Evolutionary conservation across 805 yeast genomes (phyloP).

Genomic region (Saccharomyces kudriavzevii): DNA sequence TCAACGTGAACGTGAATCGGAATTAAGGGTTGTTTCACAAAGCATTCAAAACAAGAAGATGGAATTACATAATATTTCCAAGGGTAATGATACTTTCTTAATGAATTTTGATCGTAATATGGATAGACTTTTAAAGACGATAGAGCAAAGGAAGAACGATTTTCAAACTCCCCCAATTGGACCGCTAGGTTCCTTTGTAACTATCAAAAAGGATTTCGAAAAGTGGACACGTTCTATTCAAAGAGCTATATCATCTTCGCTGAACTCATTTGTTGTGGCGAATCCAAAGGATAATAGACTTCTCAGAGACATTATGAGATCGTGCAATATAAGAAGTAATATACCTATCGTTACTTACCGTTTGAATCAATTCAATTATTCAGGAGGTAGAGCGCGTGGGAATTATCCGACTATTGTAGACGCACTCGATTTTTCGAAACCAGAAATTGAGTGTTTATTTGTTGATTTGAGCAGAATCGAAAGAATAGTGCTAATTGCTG

Average conservation of each 20-base stretch:
- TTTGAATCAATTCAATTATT: slow-evolving; percentile 39
- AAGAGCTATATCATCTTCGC: slow-evolving; percentile 38
- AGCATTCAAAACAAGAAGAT: slow-evolving; percentile 10
- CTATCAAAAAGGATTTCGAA: slow-evolving; percentile 45
- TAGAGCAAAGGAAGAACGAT: slow-evolving; percentile 28
- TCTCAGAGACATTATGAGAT: slow-evolving; percentile 32
- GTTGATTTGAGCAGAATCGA: slow-evolving; percentile 61
- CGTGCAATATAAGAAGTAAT: slow-evolving; percentile 30
- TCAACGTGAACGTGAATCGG: slow-evolving; percentile 7
- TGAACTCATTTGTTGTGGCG: slow-evolving; percentile 62
- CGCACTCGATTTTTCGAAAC: slow-evolving; percentile 47
- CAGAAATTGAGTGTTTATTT: slow-evolving; percentile 48
- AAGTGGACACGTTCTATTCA: slow-evolving; percentile 59
- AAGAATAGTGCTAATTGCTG: slow-evolving; percentile 43
- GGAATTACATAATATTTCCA: slow-evolving; percentile 23
- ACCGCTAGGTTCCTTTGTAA: slow-evolving; percentile 62
- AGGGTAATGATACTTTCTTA: slow-evolving; percentile 27
- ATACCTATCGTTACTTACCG: slow-evolving; percentile 41
- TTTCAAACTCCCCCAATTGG: slow-evolving; percentile 60
- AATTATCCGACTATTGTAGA: slow-evolving; percentile 48
- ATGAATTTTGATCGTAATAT: slow-evolving; percentile 47
- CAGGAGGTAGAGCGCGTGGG: slow-evolving; percentile 36
- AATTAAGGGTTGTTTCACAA: slow-evolving; percentile 7
- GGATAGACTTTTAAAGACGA: slow-evolving; percentile 35
- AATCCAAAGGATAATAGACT: slow-evolving; percentile 49